Conservation (phyloP, 805 yeast genomes). For the Teunomyces panamensis region DNA sequence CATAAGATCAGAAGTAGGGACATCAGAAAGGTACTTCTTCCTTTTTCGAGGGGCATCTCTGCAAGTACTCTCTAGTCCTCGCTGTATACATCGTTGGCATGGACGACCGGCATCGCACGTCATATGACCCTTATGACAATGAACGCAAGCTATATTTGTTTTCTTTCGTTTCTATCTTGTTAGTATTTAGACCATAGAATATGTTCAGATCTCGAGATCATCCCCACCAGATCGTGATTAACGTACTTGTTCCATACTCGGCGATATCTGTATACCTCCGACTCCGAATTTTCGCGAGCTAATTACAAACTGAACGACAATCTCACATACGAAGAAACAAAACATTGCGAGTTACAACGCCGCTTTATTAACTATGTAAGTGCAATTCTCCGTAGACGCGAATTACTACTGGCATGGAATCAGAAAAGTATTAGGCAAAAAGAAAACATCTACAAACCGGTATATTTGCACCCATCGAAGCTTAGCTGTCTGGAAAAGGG, state of each 20-base stretch:
- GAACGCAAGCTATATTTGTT: conserved; percentile 83
- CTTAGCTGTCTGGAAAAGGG: no score
- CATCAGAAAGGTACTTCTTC: conserved; percentile 75
- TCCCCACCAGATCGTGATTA: neutral
- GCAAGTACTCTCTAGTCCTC: conserved; percentile 70
- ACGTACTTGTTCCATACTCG: conserved; percentile 1
- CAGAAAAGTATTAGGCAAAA: no score
- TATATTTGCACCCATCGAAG: no score
- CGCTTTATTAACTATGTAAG: neutral
- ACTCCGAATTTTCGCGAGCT: conserved; percentile 2
- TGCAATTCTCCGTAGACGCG: no score
- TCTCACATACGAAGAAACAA: neutral
- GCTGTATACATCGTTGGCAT: conserved; percentile 70
- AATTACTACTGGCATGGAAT: no score
- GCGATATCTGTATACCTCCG: neutral
- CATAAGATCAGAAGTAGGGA: conserved; percentile 28
- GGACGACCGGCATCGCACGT: conserved; percentile 87
- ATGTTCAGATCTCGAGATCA: neutral
- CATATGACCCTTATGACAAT: conserved; percentile 88
- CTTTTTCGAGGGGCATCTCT: conserved; percentile 86
- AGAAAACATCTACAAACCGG: no score
- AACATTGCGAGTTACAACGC: neutral
- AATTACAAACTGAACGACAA: neutral
- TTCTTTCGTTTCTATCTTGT: conserved; percentile 47
- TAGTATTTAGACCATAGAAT: conserved; percentile 3